Conservation (phyloP, 2,329 filamentous ascomycete genomes). For the Neurospora sp. region DNA sequence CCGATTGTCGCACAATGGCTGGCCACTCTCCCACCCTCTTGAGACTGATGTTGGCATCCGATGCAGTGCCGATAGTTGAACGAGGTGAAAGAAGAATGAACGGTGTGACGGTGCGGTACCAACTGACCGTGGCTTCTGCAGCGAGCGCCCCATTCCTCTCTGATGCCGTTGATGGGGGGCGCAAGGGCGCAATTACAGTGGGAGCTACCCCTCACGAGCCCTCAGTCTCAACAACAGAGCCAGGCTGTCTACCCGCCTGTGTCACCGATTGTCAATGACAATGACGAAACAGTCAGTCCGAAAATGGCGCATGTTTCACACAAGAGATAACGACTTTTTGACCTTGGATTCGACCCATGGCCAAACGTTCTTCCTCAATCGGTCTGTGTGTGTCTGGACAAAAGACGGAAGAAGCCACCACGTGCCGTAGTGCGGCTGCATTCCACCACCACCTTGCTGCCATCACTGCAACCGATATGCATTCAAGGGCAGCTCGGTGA, state of each 20-base stretch:
- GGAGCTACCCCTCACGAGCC: neutral
- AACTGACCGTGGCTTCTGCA: neutral
- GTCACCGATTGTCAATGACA: neutral
- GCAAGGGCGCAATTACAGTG: neutral
- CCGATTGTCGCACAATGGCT: neutral
- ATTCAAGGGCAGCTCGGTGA: neutral
- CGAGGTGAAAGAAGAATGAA: neutral
- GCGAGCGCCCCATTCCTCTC: neutral
- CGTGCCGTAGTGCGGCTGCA: neutral
- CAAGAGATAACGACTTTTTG: neutral
- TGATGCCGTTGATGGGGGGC: neutral
- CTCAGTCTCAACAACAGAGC: neutral
- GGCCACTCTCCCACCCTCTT: neutral
- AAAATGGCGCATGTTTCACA: neutral
- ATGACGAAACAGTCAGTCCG: neutral
- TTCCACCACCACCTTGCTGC: neutral
- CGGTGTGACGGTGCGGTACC: neutral
- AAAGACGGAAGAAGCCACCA: neutral
- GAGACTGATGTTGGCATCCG: neutral
- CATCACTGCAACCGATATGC: neutral
- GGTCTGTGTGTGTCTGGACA: neutral
- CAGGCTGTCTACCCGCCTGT: neutral
- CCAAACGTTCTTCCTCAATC: neutral
- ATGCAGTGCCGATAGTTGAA: neutral
- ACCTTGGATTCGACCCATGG: neutral